Percentiles rank a stretch among this genome's conserved stretches.
These are phyloP conservation scores for Aspergillus floridensis DNA, from an alignment of 2,329 filamentous ascomycete genomes.

Conservation along the genomic window DNA sequence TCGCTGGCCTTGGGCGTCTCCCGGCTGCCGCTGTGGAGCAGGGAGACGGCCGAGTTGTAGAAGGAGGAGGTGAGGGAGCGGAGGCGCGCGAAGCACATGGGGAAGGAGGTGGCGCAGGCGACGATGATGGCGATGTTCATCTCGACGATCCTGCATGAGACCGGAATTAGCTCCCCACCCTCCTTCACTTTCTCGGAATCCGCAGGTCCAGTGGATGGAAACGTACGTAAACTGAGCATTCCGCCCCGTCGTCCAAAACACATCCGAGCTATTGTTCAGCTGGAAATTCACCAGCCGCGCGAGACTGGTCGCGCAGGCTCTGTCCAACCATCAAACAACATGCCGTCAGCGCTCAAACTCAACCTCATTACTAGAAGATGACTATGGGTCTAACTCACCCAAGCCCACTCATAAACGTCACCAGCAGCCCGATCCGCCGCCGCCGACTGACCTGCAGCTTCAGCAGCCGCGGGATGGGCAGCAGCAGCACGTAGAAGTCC, in stretches of 20 bases:
- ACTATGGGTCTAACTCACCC: neutral
- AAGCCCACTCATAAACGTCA: neutral
- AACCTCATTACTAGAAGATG: too few relatives aligned
- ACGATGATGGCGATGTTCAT: constrained; percentile 6
- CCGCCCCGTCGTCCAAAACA: neutral
- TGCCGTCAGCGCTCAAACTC: too few relatives aligned
- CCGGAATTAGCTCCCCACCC: neutral
- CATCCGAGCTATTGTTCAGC: neutral
- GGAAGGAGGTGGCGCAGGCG: constrained; percentile 1
- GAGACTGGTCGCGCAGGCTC: constrained; percentile 1
- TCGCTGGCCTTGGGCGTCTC: neutral
- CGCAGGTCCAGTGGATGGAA: neutral
- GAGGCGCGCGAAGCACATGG: neutral
- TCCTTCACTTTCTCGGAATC: neutral
- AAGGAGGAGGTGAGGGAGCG: neutral
- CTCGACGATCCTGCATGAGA: neutral
- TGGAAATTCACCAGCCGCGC: neutral
- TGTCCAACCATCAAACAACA: neutral
- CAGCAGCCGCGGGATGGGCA: constrained; percentile 1
- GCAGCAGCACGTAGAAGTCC: constrained; percentile 2
- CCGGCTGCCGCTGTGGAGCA: neutral
- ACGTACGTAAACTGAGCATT: constrained; percentile 3
- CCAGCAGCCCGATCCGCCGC: neutral
- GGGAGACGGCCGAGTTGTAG: neutral
- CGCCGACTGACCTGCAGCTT: neutral